A percentile compares a stretch with the other conserved stretches of the same genome.
phyloP scores from a whole-genome alignment of 2,329 filamentous ascomycete species.

The Neofusicoccum sp. region DNA sequence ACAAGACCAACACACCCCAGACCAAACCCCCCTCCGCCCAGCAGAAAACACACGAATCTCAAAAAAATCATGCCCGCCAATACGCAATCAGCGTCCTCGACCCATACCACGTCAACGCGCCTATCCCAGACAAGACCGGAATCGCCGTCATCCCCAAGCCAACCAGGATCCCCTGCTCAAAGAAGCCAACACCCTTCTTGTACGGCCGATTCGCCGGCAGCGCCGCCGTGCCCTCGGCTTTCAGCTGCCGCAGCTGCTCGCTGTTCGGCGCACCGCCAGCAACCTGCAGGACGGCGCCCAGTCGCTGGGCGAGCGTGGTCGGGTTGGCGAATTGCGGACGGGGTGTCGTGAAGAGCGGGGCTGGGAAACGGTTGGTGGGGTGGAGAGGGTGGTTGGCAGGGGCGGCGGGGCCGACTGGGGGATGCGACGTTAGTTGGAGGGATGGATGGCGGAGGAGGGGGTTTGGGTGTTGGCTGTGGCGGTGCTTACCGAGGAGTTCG shows the following conservation, averaged over 20 bases:
- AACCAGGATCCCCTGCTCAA: slow-evolving; percentile 38
- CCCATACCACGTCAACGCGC: slow-evolving; percentile 29
- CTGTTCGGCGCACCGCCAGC: slow-evolving; percentile 2
- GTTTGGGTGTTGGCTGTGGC: slow-evolving; percentile 16
- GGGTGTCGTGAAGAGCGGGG: slow-evolving; percentile 45
- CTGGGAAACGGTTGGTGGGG: slow-evolving; percentile 40
- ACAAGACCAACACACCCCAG: no score
- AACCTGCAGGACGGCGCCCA: slow-evolving; percentile 15
- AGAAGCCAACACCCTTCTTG: slow-evolving; percentile 39
- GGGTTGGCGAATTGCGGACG: slow-evolving; percentile 42
- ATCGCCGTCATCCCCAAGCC: slow-evolving; percentile 36
- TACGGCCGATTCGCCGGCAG: slow-evolving; percentile 33
- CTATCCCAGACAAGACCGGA: slow-evolving; percentile 31
- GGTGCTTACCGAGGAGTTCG: slow-evolving; percentile 48
- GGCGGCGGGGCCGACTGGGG: slow-evolving; percentile 38
- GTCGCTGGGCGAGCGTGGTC: slow-evolving; percentile 11
- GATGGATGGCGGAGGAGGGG: slow-evolving; percentile 23
- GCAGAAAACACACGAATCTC: no score
- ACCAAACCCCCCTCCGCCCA: no score
- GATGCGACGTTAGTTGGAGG: neutral
- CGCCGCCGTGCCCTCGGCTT: slow-evolving; percentile 23
- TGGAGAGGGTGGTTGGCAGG: slow-evolving; percentile 30
- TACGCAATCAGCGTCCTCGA: neutral
- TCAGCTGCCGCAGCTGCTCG: slow-evolving; percentile 23
- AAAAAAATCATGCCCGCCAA: neutral